Conservation (phyloP, 1,284 basidiomycete genomes). For the Pseudozyma tsukubaensis region DNA sequence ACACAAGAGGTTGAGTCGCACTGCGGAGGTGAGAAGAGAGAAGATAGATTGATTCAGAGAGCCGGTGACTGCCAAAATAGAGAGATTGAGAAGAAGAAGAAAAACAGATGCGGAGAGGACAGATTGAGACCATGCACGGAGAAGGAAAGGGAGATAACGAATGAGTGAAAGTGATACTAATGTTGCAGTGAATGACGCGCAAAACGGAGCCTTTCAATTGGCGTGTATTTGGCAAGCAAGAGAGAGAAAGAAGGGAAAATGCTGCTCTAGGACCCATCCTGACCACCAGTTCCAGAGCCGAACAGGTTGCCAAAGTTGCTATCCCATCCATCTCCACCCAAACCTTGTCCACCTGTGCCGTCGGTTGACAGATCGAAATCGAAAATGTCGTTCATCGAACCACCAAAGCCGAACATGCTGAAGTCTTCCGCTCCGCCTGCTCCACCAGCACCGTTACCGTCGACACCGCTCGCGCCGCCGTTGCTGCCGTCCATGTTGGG, state of each 20-base stretch:
- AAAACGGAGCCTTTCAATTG: too few species aligned
- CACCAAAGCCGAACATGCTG: conserved; percentile 61
- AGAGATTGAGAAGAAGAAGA: background rate
- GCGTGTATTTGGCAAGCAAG: background rate
- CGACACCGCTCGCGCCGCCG: conserved; percentile 15
- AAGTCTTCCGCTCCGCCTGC: conserved; percentile 53
- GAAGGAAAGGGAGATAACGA: conserved; percentile 1
- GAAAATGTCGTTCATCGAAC: conserved; percentile 63
- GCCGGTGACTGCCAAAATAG: conserved; percentile 37
- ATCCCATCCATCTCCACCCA: conserved; percentile 52
- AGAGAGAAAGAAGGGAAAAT: background rate
- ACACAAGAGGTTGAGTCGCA: background rate
- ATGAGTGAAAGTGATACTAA: background rate
- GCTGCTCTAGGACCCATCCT: conserved; percentile 29
- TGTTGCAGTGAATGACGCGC: background rate
- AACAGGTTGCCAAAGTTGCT: conserved; percentile 56
- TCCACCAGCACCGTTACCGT: conserved; percentile 9
- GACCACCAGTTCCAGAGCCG: conserved; percentile 33
- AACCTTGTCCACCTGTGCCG: conserved; percentile 25
- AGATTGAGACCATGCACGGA: conserved; percentile 3
- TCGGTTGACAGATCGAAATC: conserved; percentile 62
- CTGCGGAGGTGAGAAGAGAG: background rate
- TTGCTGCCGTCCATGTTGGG: conserved; percentile 8
- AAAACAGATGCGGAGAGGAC: conserved; percentile 14
- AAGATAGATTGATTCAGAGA: conserved; percentile 5